Percentiles rank a stretch among this genome's conserved stretches.
phyloP scores from a whole-genome alignment of 257 asterid species.

The Capsicum baccatum region DNA sequence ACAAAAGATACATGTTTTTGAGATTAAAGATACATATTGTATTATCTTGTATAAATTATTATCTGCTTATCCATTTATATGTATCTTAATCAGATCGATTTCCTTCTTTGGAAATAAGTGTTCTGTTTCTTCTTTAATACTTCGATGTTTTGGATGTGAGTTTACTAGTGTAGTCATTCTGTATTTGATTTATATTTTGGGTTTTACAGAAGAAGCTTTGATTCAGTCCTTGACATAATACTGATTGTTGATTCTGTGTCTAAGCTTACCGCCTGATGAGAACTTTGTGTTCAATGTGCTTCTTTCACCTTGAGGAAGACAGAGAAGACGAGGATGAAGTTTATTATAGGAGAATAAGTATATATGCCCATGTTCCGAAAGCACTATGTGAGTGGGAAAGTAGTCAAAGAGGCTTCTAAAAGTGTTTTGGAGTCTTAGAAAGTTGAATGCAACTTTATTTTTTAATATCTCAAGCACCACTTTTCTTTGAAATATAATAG shows the following conservation, averaged over 20 bases:
- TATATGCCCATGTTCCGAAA: slow-evolving; percentile 92
- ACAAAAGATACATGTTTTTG: too few relatives aligned
- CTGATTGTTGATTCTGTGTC: slow-evolving; percentile 86
- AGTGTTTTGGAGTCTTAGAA: slow-evolving; percentile 61
- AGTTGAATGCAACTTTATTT: slow-evolving; percentile 42
- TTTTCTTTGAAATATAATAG: background rate
- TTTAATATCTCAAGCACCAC: background rate
- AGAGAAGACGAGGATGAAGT: slow-evolving; percentile 62
- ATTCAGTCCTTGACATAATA: slow-evolving; percentile 79
- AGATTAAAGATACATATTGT: too few relatives aligned
- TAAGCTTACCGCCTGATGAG: slow-evolving; percentile 77
- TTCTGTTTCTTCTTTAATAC: background rate
- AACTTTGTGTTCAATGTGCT: slow-evolving; percentile 78
- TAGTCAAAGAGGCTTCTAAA: slow-evolving; percentile 73
- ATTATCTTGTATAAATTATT: too few relatives aligned
- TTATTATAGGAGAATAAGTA: slow-evolving; percentile 87
- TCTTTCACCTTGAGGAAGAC: slow-evolving; percentile 46
- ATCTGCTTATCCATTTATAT: too few relatives aligned
- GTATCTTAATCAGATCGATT: background rate
- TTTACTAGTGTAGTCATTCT: background rate
- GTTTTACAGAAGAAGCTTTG: slow-evolving; percentile 78
- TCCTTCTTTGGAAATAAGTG: background rate
- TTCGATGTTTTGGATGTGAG: slow-evolving; percentile 7
- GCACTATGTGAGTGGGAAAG: slow-evolving; percentile 83
- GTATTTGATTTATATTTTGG: slow-evolving; percentile 7